Conservation (phyloP, 257 asterid genomes). For the Fraxinus excelsior region DNA sequence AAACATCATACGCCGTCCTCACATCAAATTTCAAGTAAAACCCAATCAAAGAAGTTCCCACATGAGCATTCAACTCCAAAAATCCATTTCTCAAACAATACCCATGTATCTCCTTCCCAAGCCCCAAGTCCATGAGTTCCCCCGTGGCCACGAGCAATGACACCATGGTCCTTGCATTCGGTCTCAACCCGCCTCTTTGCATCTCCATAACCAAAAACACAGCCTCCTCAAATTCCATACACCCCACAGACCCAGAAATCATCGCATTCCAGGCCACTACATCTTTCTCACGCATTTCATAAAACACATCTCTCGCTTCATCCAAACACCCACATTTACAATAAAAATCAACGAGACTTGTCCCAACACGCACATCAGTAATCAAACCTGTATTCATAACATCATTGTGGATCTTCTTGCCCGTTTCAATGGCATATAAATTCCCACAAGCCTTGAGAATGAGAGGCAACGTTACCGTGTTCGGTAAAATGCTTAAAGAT, state of each 20-base stretch:
- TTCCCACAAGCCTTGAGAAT: slow-evolving; percentile 40
- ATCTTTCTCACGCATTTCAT: slow-evolving; percentile 28
- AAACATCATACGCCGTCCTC: slow-evolving; percentile 15
- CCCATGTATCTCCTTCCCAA: slow-evolving; percentile 39
- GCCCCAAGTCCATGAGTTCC: slow-evolving; percentile 23
- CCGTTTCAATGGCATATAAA: slow-evolving; percentile 25
- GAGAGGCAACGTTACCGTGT: slow-evolving; percentile 25
- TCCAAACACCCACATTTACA: slow-evolving; percentile 27
- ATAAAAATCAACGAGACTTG: slow-evolving; percentile 29
- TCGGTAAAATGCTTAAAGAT: slow-evolving; percentile 27
- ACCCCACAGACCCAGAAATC: slow-evolving; percentile 31
- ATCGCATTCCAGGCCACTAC: slow-evolving; percentile 38
- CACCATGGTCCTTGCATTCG: slow-evolving; percentile 20
- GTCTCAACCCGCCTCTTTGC: slow-evolving; percentile 33
- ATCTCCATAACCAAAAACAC: slow-evolving; percentile 22
- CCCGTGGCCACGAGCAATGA: slow-evolving; percentile 1
- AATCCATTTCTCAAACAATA: slow-evolving; percentile 34
- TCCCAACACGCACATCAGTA: slow-evolving; percentile 27
- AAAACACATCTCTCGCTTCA: slow-evolving; percentile 25
- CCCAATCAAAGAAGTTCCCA: slow-evolving; percentile 33
- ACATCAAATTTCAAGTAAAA: slow-evolving; percentile 31
- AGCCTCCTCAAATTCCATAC: slow-evolving; percentile 28
- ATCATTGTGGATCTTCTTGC: slow-evolving; percentile 28
- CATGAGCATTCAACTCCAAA: slow-evolving; percentile 26
- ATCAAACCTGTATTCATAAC: slow-evolving; percentile 16